Base-by-base conservation (phyloP, 2,329 filamentous ascomycete species). In the Helotiales sp. region DNA sequence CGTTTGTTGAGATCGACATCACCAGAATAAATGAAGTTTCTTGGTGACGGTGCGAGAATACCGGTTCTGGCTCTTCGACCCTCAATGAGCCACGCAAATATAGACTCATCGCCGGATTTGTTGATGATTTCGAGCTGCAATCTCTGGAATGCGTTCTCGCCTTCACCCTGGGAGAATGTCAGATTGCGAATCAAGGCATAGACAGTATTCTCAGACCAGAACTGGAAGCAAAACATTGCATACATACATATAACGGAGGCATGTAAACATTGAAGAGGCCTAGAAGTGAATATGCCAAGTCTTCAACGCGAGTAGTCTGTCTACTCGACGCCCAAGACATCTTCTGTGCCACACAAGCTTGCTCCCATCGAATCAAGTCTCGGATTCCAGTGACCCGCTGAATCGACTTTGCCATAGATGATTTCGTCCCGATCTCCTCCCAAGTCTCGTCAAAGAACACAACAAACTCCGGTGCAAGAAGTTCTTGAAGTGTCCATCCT, bases 401-500 rank as follows among this genome's bases (percentile, higher is more conserved):
- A 15, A 48, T 48, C 2, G 19, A 9, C 9, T 29, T 12, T 13
- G 46, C n/a, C 17, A 48, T 15, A 24, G 25, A 17, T 5, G 46
- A 8, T 17, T 48, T 48, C 15, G 46, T 48, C 9, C 46, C 46
- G 2, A 48, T 29, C 12, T 48, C 46, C 5, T n/a, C 15, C 44
- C 46, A 48, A 7, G 17, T 22, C 8, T 29, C 46, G n/a, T 29
- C 25, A 17, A n/a, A 48, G 15, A 48, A 48, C 15, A 48, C 17
- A 6, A 48, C 46, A 29, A 12, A 48, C 19, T 48, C 46, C 22
- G 46, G 46, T 9, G 46, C 46, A 17, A 48, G 13, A 12, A 48
- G n/a, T n/a, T 48, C 46, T 31, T 48, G 46, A 17, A 31, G 27
- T 19, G 46, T 48, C 46, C 46, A 48, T 19, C 46, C 46, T 48